Conservation (phyloP, 345 rosid species). For the Psidium friedrichsthalianum region DNA sequence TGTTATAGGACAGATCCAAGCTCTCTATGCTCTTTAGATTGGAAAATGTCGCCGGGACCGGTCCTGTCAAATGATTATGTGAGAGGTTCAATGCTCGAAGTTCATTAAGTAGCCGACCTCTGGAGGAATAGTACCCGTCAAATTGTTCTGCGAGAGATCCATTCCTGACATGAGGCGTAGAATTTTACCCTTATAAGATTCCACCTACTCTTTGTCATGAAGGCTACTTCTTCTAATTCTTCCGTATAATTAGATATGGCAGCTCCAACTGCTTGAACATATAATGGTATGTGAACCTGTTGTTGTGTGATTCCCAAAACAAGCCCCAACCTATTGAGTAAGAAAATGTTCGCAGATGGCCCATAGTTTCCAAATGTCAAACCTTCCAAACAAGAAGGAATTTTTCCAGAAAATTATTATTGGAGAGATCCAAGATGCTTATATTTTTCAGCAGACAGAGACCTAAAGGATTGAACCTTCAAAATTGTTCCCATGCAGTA, state of each 20-base stretch:
- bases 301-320: accelerated
- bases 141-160: constrained; percentile 24
- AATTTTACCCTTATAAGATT: background rate
- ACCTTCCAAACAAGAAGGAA: background rate
- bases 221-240: background rate
- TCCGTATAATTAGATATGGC: accelerated
- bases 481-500: background rate
- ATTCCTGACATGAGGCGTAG: constrained; percentile 6
- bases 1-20: background rate
- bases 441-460: background rate
- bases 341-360: background rate
- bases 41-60: background rate
- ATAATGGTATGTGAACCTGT: too few species aligned
- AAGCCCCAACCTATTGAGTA: accelerated
- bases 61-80: constrained; percentile 11
- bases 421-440: background rate
- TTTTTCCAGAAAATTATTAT: background rate
- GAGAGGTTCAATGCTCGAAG: constrained; percentile 16
- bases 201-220: constrained; percentile 1
- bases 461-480: background rate
- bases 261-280: accelerated
- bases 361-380: background rate
- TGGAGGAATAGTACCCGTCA: constrained; percentile 13
- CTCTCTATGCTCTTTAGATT: background rate
- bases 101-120: constrained; percentile 9